Evolutionary conservation across 2,329 filamentous ascomycete genomes (phyloP).

Genomic region (Scolecobasidium constrictum): DNA sequence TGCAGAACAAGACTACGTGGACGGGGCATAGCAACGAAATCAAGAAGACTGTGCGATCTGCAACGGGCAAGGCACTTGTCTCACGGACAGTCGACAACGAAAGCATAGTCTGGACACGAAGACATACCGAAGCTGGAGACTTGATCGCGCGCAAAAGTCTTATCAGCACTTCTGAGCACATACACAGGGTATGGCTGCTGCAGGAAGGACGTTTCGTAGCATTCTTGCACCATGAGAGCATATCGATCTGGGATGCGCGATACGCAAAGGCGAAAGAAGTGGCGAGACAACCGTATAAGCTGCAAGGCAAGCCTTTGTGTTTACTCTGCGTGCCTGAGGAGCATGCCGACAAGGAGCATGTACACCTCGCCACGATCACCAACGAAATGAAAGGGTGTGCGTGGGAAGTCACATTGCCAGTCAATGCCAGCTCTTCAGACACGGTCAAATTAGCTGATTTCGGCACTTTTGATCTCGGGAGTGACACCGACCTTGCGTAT

Average conservation of each 20-base stretch:
- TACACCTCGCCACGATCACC: conserved; percentile 71
- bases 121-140: conserved; percentile 37
- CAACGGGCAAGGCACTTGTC: conserved; percentile 67
- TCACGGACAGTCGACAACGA: conserved; percentile 72
- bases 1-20: conserved; percentile 59
- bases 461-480: conserved; percentile 57
- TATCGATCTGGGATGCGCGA: conserved; percentile 74
- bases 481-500: conserved; percentile 41
- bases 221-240: conserved; percentile 60
- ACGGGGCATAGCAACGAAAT: conserved; percentile 74
- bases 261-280: conserved; percentile 47
- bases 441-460: conserved; percentile 47
- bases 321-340: conserved; percentile 63
- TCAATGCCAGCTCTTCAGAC: conserved; percentile 15
- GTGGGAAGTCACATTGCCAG: conserved; percentile 63
- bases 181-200: conserved; percentile 70
- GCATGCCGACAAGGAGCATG: conserved; percentile 36
- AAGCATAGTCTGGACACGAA: conserved; percentile 73
- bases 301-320: conserved; percentile 65
- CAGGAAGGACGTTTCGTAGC: conserved; percentile 69
- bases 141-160: conserved; percentile 56
- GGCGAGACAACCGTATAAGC: conserved; percentile 44
- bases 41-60: conserved; percentile 78
- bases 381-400: conserved; percentile 69
- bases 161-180: conserved; percentile 56